Evolutionary conservation across 768 basidiomycete species (phyloP), one percentile per base, ranked within the genome.

Genomic region (Agrocybe pediades): DNA sequence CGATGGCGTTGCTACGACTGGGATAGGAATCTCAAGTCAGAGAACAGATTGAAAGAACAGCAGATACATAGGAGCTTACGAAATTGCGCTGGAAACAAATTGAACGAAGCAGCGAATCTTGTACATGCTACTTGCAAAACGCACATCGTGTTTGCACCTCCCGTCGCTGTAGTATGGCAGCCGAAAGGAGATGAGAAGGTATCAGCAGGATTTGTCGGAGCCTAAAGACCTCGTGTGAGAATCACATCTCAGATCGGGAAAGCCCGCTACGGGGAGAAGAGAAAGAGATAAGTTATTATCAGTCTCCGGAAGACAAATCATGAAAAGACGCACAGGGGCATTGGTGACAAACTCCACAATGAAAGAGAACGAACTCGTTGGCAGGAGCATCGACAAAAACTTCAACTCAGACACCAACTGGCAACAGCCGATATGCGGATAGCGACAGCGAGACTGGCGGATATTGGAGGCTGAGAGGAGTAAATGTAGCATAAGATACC

Each of bases 361-460:
- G 16, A 74, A 71, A n/a, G n/a, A n/a, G n/a, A 17, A 82, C 65
- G 25, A 85, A 62, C 27, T 79, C 78, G 15, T 78, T 79, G 16
- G 75, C 70, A 56, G 80, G 78, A 8, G 81, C 83, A 57, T 85
- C 84, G 39, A 86, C 76, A 55, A 82, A 83, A 0, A 81, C 84
- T 63, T 86, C 81, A 61, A 75, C 76, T 80, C 81, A 86, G 8
- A 76, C 73, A 41, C 78, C 66, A 2, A 65, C 61, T 2, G 56
- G 51, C 17, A n/a, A n/a, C n/a, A n/a, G n/a, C n/a, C n/a, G n/a
- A n/a, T n/a, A n/a, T n/a, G n/a, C n/a, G n/a, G n/a, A n/a, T n/a
- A n/a, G n/a, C n/a, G n/a, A n/a, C n/a, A n/a, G n/a, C n/a, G n/a
- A n/a, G n/a, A n/a, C n/a, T n/a, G n/a, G n/a, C n/a, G n/a, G n/a